Conservation (phyloP, 139 green algal species). For the Volvox reticuliferus region DNA sequence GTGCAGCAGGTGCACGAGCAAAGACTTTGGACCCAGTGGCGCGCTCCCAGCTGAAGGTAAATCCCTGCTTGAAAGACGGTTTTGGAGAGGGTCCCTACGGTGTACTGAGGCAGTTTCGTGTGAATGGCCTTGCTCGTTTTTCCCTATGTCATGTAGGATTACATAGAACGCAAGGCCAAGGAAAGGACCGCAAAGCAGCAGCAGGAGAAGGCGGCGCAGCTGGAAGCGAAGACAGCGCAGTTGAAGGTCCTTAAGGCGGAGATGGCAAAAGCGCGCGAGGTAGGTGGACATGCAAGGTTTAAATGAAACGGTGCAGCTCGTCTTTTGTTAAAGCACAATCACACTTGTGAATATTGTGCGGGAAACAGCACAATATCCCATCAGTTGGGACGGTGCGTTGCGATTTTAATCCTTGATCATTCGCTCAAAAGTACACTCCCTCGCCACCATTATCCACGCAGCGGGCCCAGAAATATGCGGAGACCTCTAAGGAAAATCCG, state of each 20-base stretch:
- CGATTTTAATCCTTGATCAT: no score
- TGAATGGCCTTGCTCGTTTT: no score
- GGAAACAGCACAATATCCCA: no score
- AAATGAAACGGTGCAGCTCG: no score
- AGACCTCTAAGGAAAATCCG: neutral
- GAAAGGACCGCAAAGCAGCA: slow-evolving; percentile 1
- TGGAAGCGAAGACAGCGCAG: slow-evolving; percentile 7
- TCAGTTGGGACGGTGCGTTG: no score
- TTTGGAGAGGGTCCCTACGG: no score
- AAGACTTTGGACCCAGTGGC: slow-evolving; percentile 17
- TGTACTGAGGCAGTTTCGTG: no score
- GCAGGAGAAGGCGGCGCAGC: slow-evolving; percentile 8
- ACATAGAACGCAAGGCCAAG: slow-evolving; percentile 21
- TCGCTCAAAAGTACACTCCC: no score
- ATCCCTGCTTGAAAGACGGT: no score
- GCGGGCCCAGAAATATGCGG: slow-evolving; percentile 37
- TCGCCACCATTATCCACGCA: neutral
- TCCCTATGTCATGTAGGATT: slow-evolving; percentile 37
- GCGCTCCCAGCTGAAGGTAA: slow-evolving; percentile 26
- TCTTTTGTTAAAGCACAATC: no score
- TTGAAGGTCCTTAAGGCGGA: slow-evolving; percentile 18
- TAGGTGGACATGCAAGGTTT: neutral
- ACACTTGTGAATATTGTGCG: no score
- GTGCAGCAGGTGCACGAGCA: neutral
- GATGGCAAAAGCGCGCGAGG: slow-evolving; percentile 30